Evolutionary conservation across 176 grass and related monocot genomes (phyloP).

Genomic region (Hordeum marinum): DNA sequence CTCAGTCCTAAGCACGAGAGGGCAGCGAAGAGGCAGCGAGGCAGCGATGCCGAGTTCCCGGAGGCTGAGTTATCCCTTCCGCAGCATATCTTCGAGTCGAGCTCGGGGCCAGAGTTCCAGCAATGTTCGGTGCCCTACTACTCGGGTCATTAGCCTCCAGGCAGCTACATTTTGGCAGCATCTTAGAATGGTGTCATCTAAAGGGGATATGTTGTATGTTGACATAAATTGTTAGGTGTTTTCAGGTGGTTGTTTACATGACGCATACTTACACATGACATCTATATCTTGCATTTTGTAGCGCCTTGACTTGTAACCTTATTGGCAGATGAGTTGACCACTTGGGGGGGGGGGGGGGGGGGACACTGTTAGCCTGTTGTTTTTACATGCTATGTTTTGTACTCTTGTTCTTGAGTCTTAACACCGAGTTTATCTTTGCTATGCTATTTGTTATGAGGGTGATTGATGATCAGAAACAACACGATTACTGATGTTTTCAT

Average conservation of each 20-base stretch:
- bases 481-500: not conserved
- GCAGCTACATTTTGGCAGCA: not conserved
- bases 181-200: conserved; percentile 21
- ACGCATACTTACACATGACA: conserved; percentile 14
- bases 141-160: conserved; percentile 20
- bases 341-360: not conserved
- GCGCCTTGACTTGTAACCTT: conserved; percentile 19
- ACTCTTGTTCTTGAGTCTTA: not conserved
- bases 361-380: not conserved
- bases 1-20: conserved; percentile 54
- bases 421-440: not conserved
- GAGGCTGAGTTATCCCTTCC: conserved; percentile 49
- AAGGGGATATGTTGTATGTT: conserved; percentile 8
- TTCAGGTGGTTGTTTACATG: conserved; percentile 33
- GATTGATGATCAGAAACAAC: not conserved
- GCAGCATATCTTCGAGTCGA: conserved; percentile 64
- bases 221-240: conserved; percentile 37
- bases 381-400: not conserved
- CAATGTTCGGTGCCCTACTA: conserved; percentile 46
- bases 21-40: conserved; percentile 45
- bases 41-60: conserved; percentile 10
- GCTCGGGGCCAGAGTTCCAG: conserved; percentile 61
- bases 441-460: not conserved
- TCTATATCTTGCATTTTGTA: conserved; percentile 25
- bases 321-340: conserved; percentile 15